Conservation (phyloP, 371 early-diverging fungal species). For the Syncephalastrum monosporum region DNA sequence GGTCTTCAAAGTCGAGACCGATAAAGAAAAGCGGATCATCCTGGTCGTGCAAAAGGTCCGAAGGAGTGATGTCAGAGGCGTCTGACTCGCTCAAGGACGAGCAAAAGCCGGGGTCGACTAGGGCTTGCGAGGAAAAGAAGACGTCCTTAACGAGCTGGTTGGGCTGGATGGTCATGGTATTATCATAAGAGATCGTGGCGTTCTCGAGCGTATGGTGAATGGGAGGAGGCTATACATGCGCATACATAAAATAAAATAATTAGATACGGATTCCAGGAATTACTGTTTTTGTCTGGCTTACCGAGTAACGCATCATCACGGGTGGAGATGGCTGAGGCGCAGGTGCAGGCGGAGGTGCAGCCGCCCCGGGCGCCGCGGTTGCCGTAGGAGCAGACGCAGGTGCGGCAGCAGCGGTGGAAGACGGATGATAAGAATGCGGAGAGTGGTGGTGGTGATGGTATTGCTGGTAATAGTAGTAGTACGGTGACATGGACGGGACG, state of each 20-base stretch:
- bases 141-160: conserved; percentile 46
- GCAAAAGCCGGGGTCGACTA: conserved; percentile 19
- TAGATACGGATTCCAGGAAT: too few species aligned
- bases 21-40: conserved; percentile 27
- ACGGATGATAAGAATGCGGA: conserved; percentile 3
- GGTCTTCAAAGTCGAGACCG: conserved; percentile 18
- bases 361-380: too few species aligned
- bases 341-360: too few species aligned
- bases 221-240: conserved; percentile 13
- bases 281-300: too few species aligned
- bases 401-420: conserved; percentile 2
- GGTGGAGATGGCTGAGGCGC: too few species aligned
- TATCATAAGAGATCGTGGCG: conserved; percentile 47
- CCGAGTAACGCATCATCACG: too few species aligned
- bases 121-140: conserved; percentile 41
- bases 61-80: conserved; percentile 20
- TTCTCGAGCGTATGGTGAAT: conserved; percentile 53
- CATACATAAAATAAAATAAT: not conserved
- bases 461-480: conserved; percentile 4
- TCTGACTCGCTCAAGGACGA: conserved; percentile 31
- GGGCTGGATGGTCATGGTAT: conserved; percentile 18
- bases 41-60: conserved; percentile 26
- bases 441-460: too few species aligned
- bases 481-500: conserved; percentile 17
- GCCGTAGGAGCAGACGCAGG: not conserved